Evolutionary conservation across 2,329 filamentous ascomycete genomes (phyloP), one percentile per base, ranked within the genome.

Genomic region (Apiospora sp.): DNA sequence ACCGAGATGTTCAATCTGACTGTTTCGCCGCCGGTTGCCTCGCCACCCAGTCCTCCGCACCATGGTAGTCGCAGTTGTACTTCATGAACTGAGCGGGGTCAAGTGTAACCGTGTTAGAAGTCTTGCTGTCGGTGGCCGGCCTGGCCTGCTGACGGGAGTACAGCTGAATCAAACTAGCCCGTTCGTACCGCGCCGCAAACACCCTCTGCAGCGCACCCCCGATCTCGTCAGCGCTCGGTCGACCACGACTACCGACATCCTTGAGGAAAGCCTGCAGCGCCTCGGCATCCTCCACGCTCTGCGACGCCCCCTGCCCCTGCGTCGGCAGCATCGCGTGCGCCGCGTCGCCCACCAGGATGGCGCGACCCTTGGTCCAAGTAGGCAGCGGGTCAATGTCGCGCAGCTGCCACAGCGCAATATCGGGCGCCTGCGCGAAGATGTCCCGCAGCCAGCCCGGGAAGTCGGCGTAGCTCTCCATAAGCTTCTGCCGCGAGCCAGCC

Each of bases 401-500:
- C 1, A 86, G 76, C 72, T 86, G 84, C 84, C 85, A 87, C 0
- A 87, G 76, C 0, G 81, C 82, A 1, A 86, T 68, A 61, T 82
- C 79, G 8, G 79, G 74, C 0, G 79, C 80, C 4, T 76, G 73
- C 41, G 71, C 72, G 48, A 86, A 80, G 12, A 82, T 75, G 0
- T 76, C 76, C 37, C 78, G 80, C 1, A 82, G 77, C 85, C 85
- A 86, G 0, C 73, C 70, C 0, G 85, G 85, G 68, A 85, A 86
- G 5, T 82, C 82, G 1, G 78, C 74, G 72, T 82, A 87, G 0
- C 81, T 82, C n/a, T 82, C 78, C 1, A 84, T 75, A 70, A 87
- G 79, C 69, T 81, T 80, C 7, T 79, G 71, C 1, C 80, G 71
- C 13, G 81, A 79, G 3, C 83, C 85, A 43, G 79, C 75, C 1